Evolutionary conservation across 352 stramenopile species (phyloP).

Genomic region (Globisporangium recalcitrans): DNA sequence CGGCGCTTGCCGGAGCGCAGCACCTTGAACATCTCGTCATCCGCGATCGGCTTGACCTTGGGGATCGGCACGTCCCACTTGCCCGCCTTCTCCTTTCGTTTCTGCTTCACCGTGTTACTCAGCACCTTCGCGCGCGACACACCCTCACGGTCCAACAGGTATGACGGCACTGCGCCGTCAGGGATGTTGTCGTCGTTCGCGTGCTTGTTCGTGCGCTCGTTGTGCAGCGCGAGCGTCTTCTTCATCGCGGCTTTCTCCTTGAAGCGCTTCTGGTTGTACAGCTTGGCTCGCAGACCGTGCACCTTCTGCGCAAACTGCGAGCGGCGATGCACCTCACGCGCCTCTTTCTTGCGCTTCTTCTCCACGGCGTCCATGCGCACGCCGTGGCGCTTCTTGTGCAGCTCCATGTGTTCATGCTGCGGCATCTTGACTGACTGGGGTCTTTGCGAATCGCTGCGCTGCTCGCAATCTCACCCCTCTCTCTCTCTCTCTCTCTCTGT

Average conservation of each 20-base stretch:
- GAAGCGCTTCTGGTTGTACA: conserved; percentile 99
- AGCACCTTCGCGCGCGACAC: conserved; percentile 98
- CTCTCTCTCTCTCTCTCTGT: neutral
- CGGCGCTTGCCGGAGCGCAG: conserved; percentile 94
- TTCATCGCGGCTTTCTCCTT: conserved; percentile 99
- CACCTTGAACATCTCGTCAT: conserved; percentile 99
- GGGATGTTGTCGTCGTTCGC: conserved; percentile 96
- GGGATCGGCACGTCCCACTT: conserved; percentile 99
- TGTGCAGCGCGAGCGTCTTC: conserved; percentile 98
- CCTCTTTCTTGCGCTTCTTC: conserved; percentile 98
- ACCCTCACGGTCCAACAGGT: conserved; percentile 98
- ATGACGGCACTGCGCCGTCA: conserved; percentile 97
- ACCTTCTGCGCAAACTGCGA: conserved; percentile 99
- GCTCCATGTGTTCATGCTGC: conserved; percentile 99
- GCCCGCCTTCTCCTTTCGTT: conserved; percentile 99
- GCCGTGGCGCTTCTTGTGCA: conserved; percentile 98
- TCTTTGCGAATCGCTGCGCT: neutral
- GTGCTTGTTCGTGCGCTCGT: conserved; percentile 99
- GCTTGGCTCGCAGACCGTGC: conserved; percentile 96
- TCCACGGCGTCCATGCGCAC: conserved; percentile 96
- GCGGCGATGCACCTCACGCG: conserved; percentile 95
- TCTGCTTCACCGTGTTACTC: conserved; percentile 99
- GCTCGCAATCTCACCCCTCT: conserved; percentile 6
- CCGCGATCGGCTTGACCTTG: conserved; percentile 98
- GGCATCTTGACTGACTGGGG: conserved; percentile 77